These are phyloP conservation scores for Darksidea phi DNA, from an alignment of 495 filamentous ascomycete genomes.

Conservation along the genomic window DNA sequence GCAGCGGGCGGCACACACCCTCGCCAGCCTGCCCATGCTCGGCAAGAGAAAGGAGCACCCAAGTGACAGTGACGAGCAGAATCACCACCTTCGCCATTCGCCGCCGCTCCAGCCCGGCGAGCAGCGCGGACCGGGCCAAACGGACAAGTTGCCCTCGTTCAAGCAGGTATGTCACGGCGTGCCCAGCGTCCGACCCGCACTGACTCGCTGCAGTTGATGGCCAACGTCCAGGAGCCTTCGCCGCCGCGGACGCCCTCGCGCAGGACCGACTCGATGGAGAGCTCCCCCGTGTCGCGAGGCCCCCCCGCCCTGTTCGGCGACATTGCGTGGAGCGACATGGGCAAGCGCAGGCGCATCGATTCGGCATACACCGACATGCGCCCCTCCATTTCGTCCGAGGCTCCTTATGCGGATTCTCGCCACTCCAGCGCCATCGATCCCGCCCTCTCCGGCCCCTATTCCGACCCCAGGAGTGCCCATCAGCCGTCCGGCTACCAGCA, in stretches of 20 bases:
- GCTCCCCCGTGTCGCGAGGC: slow-evolving; percentile 7
- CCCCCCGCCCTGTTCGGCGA: slow-evolving; percentile 12
- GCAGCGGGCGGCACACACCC: background rate
- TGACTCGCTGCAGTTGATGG: slow-evolving; percentile 12
- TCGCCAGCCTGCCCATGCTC: slow-evolving; percentile 6
- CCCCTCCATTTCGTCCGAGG: slow-evolving; percentile 4
- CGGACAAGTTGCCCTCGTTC: slow-evolving; percentile 15
- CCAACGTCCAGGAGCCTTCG: slow-evolving; percentile 18
- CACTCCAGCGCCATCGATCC: slow-evolving; percentile 12
- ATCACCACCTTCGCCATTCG: slow-evolving; percentile 18
- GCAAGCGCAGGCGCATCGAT: slow-evolving; percentile 23
- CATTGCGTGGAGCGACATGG: slow-evolving; percentile 2
- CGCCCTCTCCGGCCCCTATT: background rate
- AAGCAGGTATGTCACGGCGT: slow-evolving; percentile 12
- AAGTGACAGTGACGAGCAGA: slow-evolving; percentile 16
- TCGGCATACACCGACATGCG: background rate
- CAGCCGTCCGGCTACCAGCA: background rate
- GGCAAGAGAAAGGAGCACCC: background rate
- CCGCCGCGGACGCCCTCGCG: slow-evolving; percentile 19
- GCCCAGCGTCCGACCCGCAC: background rate
- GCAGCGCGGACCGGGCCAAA: background rate
- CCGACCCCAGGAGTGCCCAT: background rate
- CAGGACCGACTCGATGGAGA: slow-evolving; percentile 1
- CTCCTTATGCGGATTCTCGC: background rate
- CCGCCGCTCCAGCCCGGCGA: slow-evolving; percentile 27